These are phyloP conservation scores for Rhizoctonia solani DNA, from an alignment of 1,284 basidiomycete species.

Conservation along the genomic window DNA sequence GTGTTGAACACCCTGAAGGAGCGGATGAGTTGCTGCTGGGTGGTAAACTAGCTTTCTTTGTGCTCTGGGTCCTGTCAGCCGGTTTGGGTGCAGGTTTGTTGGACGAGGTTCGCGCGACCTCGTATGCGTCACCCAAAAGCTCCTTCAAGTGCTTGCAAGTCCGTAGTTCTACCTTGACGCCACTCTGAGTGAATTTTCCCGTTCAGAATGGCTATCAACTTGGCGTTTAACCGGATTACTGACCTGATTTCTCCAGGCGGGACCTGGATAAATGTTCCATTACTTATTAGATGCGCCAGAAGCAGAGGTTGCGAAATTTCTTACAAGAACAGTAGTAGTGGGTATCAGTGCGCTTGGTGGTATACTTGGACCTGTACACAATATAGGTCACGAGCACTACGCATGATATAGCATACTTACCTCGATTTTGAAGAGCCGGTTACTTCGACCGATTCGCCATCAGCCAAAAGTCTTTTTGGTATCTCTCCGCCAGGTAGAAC, in stretches of 20 bases:
- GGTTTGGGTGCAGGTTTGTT: slow-evolving; percentile 8
- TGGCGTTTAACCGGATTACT: not conserved
- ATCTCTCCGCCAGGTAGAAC: slow-evolving; percentile 16
- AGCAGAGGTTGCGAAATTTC: not conserved
- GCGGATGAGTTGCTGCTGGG: not conserved
- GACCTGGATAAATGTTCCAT: slow-evolving; percentile 1
- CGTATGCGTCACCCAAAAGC: slow-evolving; percentile 22
- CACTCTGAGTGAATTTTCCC: no score
- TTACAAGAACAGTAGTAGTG: slow-evolving; percentile 32
- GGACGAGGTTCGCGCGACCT: slow-evolving; percentile 11
- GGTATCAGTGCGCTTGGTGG: slow-evolving; percentile 10
- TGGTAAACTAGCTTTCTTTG: not conserved
- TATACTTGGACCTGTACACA: slow-evolving; percentile 19
- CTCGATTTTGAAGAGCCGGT: not conserved
- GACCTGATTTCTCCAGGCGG: slow-evolving; percentile 33
- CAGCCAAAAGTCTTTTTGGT: slow-evolving; percentile 18
- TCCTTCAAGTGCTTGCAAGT: slow-evolving; percentile 31
- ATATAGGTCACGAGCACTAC: not conserved
- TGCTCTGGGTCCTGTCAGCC: not conserved
- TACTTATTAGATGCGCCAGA: not conserved
- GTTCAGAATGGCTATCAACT: no score
- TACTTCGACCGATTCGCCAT: slow-evolving; percentile 19
- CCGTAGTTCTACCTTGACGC: slow-evolving; percentile 23
- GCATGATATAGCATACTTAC: slow-evolving; percentile 4
- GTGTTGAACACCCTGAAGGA: not conserved